Evolutionary conservation across 176 grass and related monocot genomes (phyloP).

Genomic region (Dactylis glomerata): DNA sequence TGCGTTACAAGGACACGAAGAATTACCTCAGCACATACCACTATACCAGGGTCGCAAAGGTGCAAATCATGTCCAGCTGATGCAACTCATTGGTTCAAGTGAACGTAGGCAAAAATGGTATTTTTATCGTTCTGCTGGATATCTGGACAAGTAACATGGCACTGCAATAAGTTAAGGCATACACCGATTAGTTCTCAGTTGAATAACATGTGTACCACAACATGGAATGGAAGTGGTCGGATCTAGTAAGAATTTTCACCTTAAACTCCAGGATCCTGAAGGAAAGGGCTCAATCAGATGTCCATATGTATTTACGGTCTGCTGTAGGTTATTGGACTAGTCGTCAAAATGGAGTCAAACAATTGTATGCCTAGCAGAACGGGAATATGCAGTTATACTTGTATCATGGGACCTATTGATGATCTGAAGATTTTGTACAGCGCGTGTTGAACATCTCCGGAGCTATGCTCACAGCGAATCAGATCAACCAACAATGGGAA

Average conservation of each 20-base stretch:
- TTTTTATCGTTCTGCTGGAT: background rate
- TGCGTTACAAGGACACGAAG: background rate
- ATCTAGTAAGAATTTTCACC: constrained; percentile 23
- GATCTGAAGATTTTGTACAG: constrained; percentile 76
- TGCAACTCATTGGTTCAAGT: background rate
- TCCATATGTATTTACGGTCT: background rate
- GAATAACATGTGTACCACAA: background rate
- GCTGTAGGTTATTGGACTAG: background rate
- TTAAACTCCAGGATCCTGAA: background rate
- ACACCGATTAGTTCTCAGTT: background rate
- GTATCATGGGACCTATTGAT: constrained; percentile 60
- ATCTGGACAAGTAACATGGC: background rate
- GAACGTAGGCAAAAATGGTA: background rate
- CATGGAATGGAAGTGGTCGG: constrained; percentile 17
- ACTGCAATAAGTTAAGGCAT: constrained; percentile 9
- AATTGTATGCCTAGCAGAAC: constrained; percentile 2
- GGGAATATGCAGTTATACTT: constrained; percentile 3
- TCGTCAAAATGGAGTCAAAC: constrained; percentile 1
- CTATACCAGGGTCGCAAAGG: background rate
- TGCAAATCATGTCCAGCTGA: background rate
- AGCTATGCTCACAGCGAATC: constrained; percentile 84
- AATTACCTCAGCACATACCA: background rate
- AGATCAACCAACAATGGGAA: constrained; percentile 85
- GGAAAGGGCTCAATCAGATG: background rate
- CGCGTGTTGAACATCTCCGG: constrained; percentile 66